Evolutionary conservation across 2,329 filamentous ascomycete species (phyloP), one percentile per base, ranked within the genome.

Genomic region (Paecilomyces sp.): DNA sequence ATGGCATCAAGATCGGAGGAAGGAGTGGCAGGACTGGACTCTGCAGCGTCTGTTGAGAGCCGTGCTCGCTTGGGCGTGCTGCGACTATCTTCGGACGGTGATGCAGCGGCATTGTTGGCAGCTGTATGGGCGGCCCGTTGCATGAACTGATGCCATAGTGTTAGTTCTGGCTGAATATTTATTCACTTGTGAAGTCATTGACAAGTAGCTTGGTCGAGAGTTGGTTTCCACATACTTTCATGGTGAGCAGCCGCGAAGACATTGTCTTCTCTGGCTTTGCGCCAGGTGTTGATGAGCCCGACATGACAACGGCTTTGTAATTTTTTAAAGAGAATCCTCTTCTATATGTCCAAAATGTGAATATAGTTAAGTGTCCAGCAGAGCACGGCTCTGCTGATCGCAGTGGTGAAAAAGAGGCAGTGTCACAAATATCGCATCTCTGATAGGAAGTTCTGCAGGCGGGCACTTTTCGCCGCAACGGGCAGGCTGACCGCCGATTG

Each of bases 201-300:
- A 6, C 6, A 66, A 63, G 57, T 53, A 55, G 13, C 41, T 11
- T 8, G 53, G 53, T 54, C 57, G 30, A 58, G 52, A 33, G 6
- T 33, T 33, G 11, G 9, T 50, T 51, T 13, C 13, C 54, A 53
- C 66, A 28, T 70, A 82, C 83, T 76, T 96, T 96, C 92, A 96
- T 97, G 41, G 90, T 92, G 70, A 95, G 82, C 55, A 97, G 87
- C 66, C 92, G 87, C 61, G 89, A 92, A 63, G 92, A 96, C 86
- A 95, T 92, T 54, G 82, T 82, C 75, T 88, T 89, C 33, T 84
- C 84, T 54, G 85, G 80, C 61, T 72, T 86, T 70, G 80, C 77
- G 62, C 82, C 76, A 66, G 82, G 75, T 74, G 82, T 81, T 55
- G 67, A 71, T 61, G 67, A 64, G 53, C 60, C 62, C 55, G 71